Evolutionary conservation across 2,329 filamentous ascomycete species (phyloP), one percentile per base, ranked within the genome.

Genomic region (Ascochyta viciae-villosae): DNA sequence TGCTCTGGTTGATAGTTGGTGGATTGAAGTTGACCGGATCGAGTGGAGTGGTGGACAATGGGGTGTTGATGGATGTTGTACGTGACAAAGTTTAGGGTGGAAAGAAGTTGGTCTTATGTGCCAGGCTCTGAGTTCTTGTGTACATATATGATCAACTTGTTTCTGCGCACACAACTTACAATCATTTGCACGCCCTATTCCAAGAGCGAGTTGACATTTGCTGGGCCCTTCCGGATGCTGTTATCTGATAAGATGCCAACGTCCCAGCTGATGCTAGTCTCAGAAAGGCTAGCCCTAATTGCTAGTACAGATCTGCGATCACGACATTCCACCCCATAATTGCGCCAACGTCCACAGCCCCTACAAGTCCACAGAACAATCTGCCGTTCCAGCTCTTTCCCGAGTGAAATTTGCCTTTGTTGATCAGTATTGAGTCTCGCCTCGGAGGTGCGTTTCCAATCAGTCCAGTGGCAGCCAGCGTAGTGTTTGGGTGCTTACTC

Each of bases 271-370:
- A 13, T 15, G 5, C 27, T 34, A 44, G 16, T 1, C 54, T 13
- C 12, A 27, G 7, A 41, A 33, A 9, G 22, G 41, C 40, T 58
- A 54, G 50, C 29, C 24, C 23, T 2, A 41, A 24, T 29, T 23
- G 24, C 16, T 53, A 40, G 47, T 60, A 64, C 58, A 58, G 65
- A 71, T 69, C 64, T 33, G 43, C 50, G 65, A 74, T 71, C 66
- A 71, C 73, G 72, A 72, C 69, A 75, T 74, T 57, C n/a, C 39
- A 67, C 60, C 64, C 68, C 63, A 60, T 57, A 57, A 74, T 74
- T 62, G 62, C 71, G 70, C 66, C 56, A 65, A 50, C 59, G 23
- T 47, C 41, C 22, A 52, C 35, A 48, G 16, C 29, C 43, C 38
- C 54, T 49, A 44, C 37, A 47, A 58, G 35, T 38, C 24, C 16